phyloP scores from a whole-genome alignment of 805 yeast species.

The Candida silvatica region DNA sequence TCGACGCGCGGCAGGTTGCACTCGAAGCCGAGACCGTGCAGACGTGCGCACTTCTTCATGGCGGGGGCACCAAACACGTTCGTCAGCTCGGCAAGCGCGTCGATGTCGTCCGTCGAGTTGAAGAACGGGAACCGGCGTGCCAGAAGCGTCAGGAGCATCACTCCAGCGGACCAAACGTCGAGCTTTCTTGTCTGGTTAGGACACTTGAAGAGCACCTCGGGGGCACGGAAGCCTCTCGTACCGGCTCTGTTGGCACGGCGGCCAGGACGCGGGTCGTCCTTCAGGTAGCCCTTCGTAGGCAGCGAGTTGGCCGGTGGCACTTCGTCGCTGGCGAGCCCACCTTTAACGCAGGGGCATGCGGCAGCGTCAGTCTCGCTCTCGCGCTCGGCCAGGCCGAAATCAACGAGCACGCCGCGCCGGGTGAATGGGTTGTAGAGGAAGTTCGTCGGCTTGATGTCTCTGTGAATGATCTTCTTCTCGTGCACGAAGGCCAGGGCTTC shows the following conservation, averaged over 20 bases:
- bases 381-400: constrained; percentile 85
- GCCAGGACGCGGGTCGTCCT: constrained; percentile 80
- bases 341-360: constrained; percentile 49
- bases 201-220: constrained; percentile 85
- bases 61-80: constrained; percentile 68
- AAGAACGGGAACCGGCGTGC: constrained; percentile 85
- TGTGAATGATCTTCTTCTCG: constrained; percentile 71
- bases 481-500: constrained; percentile 75
- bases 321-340: constrained; percentile 24
- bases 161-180: constrained; percentile 92
- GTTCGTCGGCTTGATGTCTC: constrained; percentile 81
- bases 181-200: constrained; percentile 72
- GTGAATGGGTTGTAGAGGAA: constrained; percentile 60
- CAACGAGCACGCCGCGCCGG: constrained; percentile 75
- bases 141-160: constrained; percentile 70
- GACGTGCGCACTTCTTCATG: constrained; percentile 66
- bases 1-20: constrained; percentile 45
- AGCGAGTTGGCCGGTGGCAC: constrained; percentile 29
- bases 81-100: constrained; percentile 81
- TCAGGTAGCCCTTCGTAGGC: constrained; percentile 59
- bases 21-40: constrained; percentile 87
- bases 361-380: constrained; percentile 26
- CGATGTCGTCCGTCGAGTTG: constrained; percentile 88
- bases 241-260: constrained; percentile 96
- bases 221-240: constrained; percentile 91